Base-by-base conservation (phyloP, 305 asterid species). In the Solanum chacoense region DNA sequence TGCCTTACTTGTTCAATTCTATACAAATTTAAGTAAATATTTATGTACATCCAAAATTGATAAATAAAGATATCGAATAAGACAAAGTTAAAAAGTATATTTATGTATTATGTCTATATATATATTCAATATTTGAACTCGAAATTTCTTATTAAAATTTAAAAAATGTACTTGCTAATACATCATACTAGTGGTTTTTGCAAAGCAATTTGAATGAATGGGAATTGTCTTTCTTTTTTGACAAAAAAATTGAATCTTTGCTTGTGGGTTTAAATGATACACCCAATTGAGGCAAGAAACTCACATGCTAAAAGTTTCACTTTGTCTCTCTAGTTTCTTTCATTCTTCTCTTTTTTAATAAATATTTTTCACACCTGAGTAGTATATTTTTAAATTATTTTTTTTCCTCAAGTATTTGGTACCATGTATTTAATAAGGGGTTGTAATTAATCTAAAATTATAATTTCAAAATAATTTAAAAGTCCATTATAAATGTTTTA, bases 261-360 rank as follows among this genome's bases (percentile, higher is more conserved):
- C 29, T 81, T 81, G 86, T 45, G 86, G 73, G 45, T 84, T 84
- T 84, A 18, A 84, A 55, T 55, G 74, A 84, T 84, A 16, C 87
- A 84, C 45, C 87, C 65, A 84, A 31, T 45, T 50, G 29, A 83
- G 74, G 42, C 69, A 50, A 34, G 16, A 11, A 50, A 55, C 20
- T 83, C 74, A 83, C 87, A 84, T 84, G 87, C 74, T 4, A 42
- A 40, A 84, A 55, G 22, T 11, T 84, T 84, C 13, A 50, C 29
- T 11, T 55, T 55, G n/a, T 84, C 87, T 31, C 55, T 22, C 24
- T 77, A 11, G 84, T 36, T 77, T 35, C 29, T 76, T 7, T 77
- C 55, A 11, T 36, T n/a, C 59, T 36, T 36, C 6, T 36, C 55
- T n/a, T 77, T 31, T 73, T 77, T 12, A n/a, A 77, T 11, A 36